phyloP scores from a whole-genome alignment of 2,329 filamentous ascomycete genomes.

The Talaromyces marneffei region DNA sequence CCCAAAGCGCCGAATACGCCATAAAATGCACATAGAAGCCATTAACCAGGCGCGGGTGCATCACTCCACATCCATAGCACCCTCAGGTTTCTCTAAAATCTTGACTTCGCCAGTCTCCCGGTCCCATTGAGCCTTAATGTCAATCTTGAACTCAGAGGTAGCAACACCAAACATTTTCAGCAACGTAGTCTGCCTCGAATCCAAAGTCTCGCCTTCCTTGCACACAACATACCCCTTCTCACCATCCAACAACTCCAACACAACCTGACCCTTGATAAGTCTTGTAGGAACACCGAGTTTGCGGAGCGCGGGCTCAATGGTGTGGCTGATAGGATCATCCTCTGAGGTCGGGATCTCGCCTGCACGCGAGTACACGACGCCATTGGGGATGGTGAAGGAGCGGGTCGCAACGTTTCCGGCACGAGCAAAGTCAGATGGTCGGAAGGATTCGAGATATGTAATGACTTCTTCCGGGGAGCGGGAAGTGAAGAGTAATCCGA shows the following conservation, averaged over 20 bases:
- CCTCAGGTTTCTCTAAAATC: slow-evolving; percentile 32
- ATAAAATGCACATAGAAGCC: slow-evolving; percentile 26
- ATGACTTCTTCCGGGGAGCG: slow-evolving; percentile 62
- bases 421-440: slow-evolving; percentile 82
- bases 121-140: slow-evolving; percentile 61
- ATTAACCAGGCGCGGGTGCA: slow-evolving; percentile 19
- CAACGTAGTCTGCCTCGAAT: slow-evolving; percentile 86
- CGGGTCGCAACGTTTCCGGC: slow-evolving; percentile 71
- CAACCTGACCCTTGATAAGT: slow-evolving; percentile 81
- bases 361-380: slow-evolving; percentile 70
- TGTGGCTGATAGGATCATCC: slow-evolving; percentile 82
- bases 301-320: slow-evolving; percentile 81
- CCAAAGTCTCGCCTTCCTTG: slow-evolving; percentile 74
- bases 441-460: slow-evolving; percentile 65
- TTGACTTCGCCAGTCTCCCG: slow-evolving; percentile 36
- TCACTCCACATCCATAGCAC: slow-evolving; percentile 40
- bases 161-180: slow-evolving; percentile 91
- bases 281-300: slow-evolving; percentile 84
- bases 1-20: slow-evolving; percentile 15
- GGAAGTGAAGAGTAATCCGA: slow-evolving; percentile 87
- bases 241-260: slow-evolving; percentile 53
- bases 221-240: slow-evolving; percentile 67
- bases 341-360: slow-evolving; percentile 74
- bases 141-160: slow-evolving; percentile 82
- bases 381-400: slow-evolving; percentile 72